Base-by-base conservation (phyloP, 305 asterid species). In the Galium porrigens region DNA sequence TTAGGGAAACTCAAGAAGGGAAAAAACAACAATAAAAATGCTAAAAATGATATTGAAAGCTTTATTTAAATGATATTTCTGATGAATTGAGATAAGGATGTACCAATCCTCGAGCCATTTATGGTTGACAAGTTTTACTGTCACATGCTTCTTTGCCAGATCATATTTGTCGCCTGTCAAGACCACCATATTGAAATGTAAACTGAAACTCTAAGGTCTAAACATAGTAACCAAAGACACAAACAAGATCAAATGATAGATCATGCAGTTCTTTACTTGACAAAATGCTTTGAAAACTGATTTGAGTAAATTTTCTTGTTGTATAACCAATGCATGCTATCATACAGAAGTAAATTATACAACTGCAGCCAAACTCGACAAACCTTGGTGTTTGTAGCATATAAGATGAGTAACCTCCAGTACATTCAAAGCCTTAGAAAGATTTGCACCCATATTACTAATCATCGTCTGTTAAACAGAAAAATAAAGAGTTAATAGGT, bases 341-440 rank as follows among this genome's bases (percentile, higher is more conserved):
- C n/a, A 55, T 27, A 17, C 48, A 62, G 11, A 25, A 70, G 17
- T 4, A 14, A 27, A 37, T 12, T 0, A 44, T 30, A 25, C 5
- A 48, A 6, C 29, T 32, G 25, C 33, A 60, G 53, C 30, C 66
- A 49, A 6, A 58, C 61, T 6, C 58, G 51, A 64, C 86, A 29
- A 65, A 91, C 96, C 98, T 73, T 88, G 94, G 74, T 86, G 86
- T 71, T 91, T 86, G 89, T 85, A 91, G 87, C 98, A 91, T 79
- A 91, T 79, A 42, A 91, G 86, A 85, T 91, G 98, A 52, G 98
- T 91, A 78, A 85, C 85, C 78, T 78, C 84, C 78, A 64, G 71
- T 60, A 95, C 87, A 41, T 80, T 77, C 84, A 91, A 74, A 61
- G 96, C 90, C 84, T 88, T 91, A 3, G 88, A 84, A 73, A 86